These are phyloP conservation scores for Wallacemonas sp. DNA, from an alignment of 208 protist genomes.

Conservation along the genomic window DNA sequence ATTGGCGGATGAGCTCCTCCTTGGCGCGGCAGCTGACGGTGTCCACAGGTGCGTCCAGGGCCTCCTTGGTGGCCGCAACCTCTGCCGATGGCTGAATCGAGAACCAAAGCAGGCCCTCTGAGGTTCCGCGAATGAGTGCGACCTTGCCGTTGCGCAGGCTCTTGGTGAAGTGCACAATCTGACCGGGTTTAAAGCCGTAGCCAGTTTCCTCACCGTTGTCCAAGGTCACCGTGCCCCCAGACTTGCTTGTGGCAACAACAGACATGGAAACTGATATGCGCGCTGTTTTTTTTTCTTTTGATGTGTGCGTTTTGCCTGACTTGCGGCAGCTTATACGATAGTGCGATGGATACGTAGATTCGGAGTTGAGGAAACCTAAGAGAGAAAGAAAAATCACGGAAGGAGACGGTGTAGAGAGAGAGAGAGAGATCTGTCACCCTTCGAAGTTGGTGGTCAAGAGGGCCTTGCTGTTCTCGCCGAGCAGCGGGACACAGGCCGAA, in stretches of 20 bases:
- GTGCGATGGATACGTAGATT: too few relatives aligned
- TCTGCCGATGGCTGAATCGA: slow-evolving; percentile 61
- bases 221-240: slow-evolving; percentile 53
- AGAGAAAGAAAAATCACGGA: too few relatives aligned
- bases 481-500: too few relatives aligned
- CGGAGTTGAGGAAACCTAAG: too few relatives aligned
- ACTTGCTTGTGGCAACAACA: slow-evolving; percentile 51
- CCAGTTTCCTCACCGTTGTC: slow-evolving; percentile 32
- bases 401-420: too few relatives aligned
- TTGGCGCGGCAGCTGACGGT: slow-evolving; percentile 78
- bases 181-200: slow-evolving; percentile 70
- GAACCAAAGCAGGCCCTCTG: slow-evolving; percentile 81
- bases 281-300: not conserved
- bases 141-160: slow-evolving; percentile 87
- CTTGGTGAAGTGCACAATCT: slow-evolving; percentile 90
- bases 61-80: slow-evolving; percentile 46
- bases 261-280: slow-evolving; percentile 20
- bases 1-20: slow-evolving; percentile 89
- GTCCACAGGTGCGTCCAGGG: slow-evolving; percentile 68
- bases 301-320: too few relatives aligned
- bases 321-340: too few relatives aligned
- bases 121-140: slow-evolving; percentile 72
- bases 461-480: too few relatives aligned
- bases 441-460: too few relatives aligned
- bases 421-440: too few relatives aligned